A percentile compares a stretch with the other conserved stretches of the same genome.
phyloP scores from a whole-genome alignment of 2,329 filamentous ascomycete genomes.

The Biscogniauxia sp. region DNA sequence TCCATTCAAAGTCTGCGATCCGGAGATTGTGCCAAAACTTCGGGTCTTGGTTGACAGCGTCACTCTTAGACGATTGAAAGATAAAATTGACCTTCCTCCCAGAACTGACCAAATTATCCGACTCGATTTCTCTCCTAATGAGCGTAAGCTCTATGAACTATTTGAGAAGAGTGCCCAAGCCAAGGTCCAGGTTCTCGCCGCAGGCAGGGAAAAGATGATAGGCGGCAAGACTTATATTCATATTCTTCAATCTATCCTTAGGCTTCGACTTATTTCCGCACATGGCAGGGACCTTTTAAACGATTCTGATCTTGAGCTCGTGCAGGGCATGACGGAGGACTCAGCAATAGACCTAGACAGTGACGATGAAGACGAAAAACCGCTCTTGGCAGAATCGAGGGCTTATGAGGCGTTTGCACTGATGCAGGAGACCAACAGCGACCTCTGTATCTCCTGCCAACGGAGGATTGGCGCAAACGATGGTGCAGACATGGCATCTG shows the following conservation, averaged over 20 bases:
- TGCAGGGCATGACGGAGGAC: slow-evolving; percentile 78
- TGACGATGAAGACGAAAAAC: slow-evolving; percentile 61
- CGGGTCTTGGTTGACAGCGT: slow-evolving; percentile 92
- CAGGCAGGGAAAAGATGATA: slow-evolving; percentile 59
- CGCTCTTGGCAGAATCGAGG: slow-evolving; percentile 63
- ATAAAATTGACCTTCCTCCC: slow-evolving; percentile 79
- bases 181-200: slow-evolving; percentile 73
- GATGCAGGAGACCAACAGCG: slow-evolving; percentile 77
- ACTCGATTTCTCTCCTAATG: slow-evolving; percentile 73
- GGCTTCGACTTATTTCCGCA: slow-evolving; percentile 85
- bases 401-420: slow-evolving; percentile 84
- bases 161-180: slow-evolving; percentile 80
- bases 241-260: slow-evolving; percentile 86
- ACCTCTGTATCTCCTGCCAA: slow-evolving; percentile 69
- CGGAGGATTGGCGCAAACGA: slow-evolving; percentile 55
- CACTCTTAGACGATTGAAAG: slow-evolving; percentile 85
- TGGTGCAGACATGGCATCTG: slow-evolving; percentile 56
- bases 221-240: slow-evolving; percentile 90
- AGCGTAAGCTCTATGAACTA: slow-evolving; percentile 76
- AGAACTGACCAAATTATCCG: slow-evolving; percentile 70
- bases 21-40: slow-evolving; percentile 78
- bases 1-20: slow-evolving; percentile 84
- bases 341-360: slow-evolving; percentile 89
- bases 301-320: slow-evolving; percentile 74
- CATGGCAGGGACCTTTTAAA: slow-evolving; percentile 90